Evolutionary conservation across 345 rosid species (phyloP).

Genomic region (Citropsis articulata): DNA sequence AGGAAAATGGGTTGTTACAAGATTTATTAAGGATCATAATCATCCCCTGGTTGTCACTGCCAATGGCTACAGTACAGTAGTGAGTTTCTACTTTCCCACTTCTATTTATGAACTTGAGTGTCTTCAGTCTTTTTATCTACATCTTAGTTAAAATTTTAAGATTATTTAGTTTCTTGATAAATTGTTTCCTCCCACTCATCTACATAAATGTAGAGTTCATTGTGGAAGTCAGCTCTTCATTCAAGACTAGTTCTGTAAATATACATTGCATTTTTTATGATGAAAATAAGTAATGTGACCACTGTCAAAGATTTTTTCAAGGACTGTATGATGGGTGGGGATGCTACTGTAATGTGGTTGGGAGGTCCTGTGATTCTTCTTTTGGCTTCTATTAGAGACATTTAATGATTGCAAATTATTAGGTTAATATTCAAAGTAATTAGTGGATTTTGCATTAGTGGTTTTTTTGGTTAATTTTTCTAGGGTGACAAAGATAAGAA

Average conservation of each 20-base stretch:
- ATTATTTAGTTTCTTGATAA: constrained; percentile 6
- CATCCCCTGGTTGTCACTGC: constrained; percentile 57
- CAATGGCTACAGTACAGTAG: constrained; percentile 45
- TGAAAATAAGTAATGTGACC: background rate
- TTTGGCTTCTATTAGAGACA: background rate
- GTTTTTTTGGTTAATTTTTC: constrained; percentile 15
- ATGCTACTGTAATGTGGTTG: background rate
- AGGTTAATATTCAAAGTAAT: background rate
- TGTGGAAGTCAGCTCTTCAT: background rate
- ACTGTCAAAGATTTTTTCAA: background rate
- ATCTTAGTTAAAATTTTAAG: background rate
- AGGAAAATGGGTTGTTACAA: constrained; percentile 79
- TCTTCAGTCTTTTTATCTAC: constrained; percentile 4
- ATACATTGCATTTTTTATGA: background rate
- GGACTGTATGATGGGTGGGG: background rate
- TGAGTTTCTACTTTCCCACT: constrained; percentile 29
- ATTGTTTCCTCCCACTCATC: background rate
- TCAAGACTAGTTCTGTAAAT: background rate
- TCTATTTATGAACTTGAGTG: background rate
- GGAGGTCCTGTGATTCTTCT: background rate
- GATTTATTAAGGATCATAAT: constrained; percentile 75
- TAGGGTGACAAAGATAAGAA: constrained; percentile 72
- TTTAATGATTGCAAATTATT: background rate
- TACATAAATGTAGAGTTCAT: background rate
- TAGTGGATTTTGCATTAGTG: background rate